These are phyloP conservation scores for Gloeopeniophorella convolvens DNA, from an alignment of 768 basidiomycete genomes.

Conservation along the genomic window DNA sequence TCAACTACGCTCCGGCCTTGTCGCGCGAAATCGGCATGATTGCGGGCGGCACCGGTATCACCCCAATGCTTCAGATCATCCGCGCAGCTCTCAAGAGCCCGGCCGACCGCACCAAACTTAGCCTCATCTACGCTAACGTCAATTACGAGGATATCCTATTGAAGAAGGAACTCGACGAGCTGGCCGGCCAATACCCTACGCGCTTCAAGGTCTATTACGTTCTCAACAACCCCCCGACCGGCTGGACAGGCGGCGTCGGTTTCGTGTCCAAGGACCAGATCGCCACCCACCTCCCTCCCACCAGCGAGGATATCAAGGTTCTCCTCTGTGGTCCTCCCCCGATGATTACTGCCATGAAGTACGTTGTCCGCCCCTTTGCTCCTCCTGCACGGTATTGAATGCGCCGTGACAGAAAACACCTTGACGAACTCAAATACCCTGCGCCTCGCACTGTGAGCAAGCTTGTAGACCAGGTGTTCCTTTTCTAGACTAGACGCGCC, in stretches of 20 bases:
- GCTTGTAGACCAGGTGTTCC: slow-evolving; percentile 75
- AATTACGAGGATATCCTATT: slow-evolving; percentile 89
- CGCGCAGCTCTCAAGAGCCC: slow-evolving; percentile 88
- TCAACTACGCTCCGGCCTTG: slow-evolving; percentile 71
- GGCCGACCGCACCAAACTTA: slow-evolving; percentile 73
- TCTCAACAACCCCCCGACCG: slow-evolving; percentile 87
- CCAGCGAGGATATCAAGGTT: slow-evolving; percentile 65
- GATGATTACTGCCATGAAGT: slow-evolving; percentile 78
- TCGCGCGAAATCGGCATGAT: slow-evolving; percentile 91
- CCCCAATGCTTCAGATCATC: slow-evolving; percentile 98
- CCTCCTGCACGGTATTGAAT: slow-evolving; percentile 12
- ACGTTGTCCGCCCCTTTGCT: slow-evolving; percentile 26
- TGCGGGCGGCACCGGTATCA: slow-evolving; percentile 97
- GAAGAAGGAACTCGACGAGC: slow-evolving; percentile 77
- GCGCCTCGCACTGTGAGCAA: slow-evolving; percentile 89
- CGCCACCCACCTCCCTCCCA: slow-evolving; percentile 66
- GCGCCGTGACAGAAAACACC: slow-evolving; percentile 60
- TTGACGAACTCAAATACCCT: slow-evolving; percentile 82
- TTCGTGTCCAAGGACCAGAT: slow-evolving; percentile 95
- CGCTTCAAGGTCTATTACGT: slow-evolving; percentile 85
- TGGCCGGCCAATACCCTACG: slow-evolving; percentile 52
- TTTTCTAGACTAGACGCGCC: slow-evolving; percentile 29
- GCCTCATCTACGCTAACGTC: slow-evolving; percentile 96
- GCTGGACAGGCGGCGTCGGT: slow-evolving; percentile 85
- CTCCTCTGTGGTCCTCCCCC: slow-evolving; percentile 86